Conservation (phyloP, 192 early-diverging fungal species). For the Coemansia umbellata region DNA sequence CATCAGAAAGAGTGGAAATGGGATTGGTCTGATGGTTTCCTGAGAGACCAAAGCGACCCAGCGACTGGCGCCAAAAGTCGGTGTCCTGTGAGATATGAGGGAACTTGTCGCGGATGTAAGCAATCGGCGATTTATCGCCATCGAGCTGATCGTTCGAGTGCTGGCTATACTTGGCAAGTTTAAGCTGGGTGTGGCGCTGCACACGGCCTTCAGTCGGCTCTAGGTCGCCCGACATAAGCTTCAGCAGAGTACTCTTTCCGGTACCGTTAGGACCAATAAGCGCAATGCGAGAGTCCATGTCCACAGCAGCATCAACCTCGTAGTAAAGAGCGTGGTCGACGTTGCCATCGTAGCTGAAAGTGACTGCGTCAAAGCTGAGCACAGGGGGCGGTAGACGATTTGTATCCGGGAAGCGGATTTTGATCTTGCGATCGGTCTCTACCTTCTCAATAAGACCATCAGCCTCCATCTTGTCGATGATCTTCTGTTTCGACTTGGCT, state of each 20-base stretch:
- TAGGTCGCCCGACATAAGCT: constrained; percentile 92
- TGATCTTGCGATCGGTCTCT: constrained; percentile 66
- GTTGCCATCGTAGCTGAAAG: constrained; percentile 88
- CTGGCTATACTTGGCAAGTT: constrained; percentile 95
- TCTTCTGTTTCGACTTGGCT: constrained; percentile 99
- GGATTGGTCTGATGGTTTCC: constrained; percentile 88
- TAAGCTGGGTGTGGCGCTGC: constrained; percentile 85
- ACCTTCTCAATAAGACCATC: constrained; percentile 97
- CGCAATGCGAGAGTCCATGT: constrained; percentile 98
- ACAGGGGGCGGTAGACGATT: constrained; percentile 94
- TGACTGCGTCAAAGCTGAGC: constrained; percentile 86
- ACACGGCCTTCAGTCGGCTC: constrained; percentile 81
- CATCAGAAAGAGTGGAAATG: constrained; percentile 88
- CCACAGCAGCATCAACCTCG: constrained; percentile 88
- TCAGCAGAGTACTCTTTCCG: constrained; percentile 95
- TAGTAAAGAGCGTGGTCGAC: constrained; percentile 82
- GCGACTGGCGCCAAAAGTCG: constrained; percentile 84
- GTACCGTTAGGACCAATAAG: constrained; percentile 95
- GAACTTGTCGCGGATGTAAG: constrained; percentile 86
- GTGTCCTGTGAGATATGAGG: constrained; percentile 76
- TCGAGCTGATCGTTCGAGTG: constrained; percentile 97
- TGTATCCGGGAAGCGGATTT: constrained; percentile 84
- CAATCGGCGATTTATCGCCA: constrained; percentile 78
- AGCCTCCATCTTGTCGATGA: constrained; percentile 99
- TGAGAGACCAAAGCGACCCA: constrained; percentile 93